These are phyloP conservation scores for Aaosphaeria pasadenensis DNA, from an alignment of 2,329 filamentous ascomycete species.

Conservation along the genomic window DNA sequence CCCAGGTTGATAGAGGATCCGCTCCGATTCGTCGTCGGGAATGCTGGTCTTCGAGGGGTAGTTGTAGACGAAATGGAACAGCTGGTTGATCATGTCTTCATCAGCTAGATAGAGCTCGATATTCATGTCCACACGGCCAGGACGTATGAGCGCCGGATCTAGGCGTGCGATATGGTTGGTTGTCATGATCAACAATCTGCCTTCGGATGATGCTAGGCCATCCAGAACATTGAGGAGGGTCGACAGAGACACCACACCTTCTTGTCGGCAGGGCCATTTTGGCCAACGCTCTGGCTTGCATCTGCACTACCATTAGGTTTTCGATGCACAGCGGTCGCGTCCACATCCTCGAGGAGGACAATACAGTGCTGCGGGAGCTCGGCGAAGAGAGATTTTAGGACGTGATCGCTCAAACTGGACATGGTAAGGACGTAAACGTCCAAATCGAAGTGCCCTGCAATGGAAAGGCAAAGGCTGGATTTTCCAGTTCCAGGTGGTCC, in stretches of 20 bases:
- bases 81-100: constrained; percentile 7
- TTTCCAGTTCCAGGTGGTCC: constrained; percentile 7
- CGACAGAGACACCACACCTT: constrained; percentile 62
- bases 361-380: constrained; percentile 10
- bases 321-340: constrained; percentile 3
- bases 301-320: not conserved
- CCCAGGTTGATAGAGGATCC: constrained; percentile 1
- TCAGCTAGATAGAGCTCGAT: constrained; percentile 50
- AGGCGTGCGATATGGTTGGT: constrained; percentile 65
- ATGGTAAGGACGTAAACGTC: constrained; percentile 12
- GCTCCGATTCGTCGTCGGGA: not conserved
- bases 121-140: constrained; percentile 66
- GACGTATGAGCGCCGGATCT: constrained; percentile 60
- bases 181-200: constrained; percentile 71
- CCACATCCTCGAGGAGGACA: constrained; percentile 14
- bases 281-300: constrained; percentile 1
- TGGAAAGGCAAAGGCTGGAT: constrained; percentile 1
- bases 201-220: constrained; percentile 70
- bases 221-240: constrained; percentile 79
- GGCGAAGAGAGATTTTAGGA: constrained; percentile 9
- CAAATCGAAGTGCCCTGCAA: constrained; percentile 2
- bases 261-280: constrained; percentile 3
- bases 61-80: constrained; percentile 8
- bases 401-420: constrained; percentile 6
- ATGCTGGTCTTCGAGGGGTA: not conserved